A percentile compares a stretch with the other conserved stretches of the same genome.
Evolutionary conservation across 352 stramenopile genomes (phyloP).

Genomic region (Phytophthora cryptogea): DNA sequence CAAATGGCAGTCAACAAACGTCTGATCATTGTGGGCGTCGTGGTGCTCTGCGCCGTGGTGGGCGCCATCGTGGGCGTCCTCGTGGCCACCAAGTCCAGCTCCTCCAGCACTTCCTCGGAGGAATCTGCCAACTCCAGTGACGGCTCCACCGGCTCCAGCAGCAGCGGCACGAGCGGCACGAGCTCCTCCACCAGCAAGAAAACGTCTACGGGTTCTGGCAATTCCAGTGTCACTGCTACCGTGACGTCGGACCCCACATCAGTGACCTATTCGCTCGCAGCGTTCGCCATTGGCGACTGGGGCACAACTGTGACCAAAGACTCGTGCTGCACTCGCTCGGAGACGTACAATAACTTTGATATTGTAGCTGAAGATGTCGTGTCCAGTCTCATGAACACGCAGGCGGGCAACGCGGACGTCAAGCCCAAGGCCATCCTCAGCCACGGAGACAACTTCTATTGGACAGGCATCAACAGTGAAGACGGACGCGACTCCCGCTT

Average conservation of each 20-base stretch:
- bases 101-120: slow-evolving; percentile 35
- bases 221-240: slow-evolving; percentile 21
- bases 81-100: slow-evolving; percentile 41
- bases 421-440: slow-evolving; percentile 65
- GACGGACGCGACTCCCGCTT: slow-evolving; percentile 55
- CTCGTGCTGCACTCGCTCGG: slow-evolving; percentile 69
- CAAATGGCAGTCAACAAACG: slow-evolving; percentile 44
- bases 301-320: slow-evolving; percentile 60
- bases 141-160: slow-evolving; percentile 10
- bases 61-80: slow-evolving; percentile 52
- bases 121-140: slow-evolving; percentile 14
- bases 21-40: slow-evolving; percentile 46
- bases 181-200: slow-evolving; percentile 27
- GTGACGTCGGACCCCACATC: slow-evolving; percentile 38
- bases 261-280: slow-evolving; percentile 53
- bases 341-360: slow-evolving; percentile 64
- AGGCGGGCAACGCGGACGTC: slow-evolving; percentile 39
- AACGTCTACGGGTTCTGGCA: slow-evolving; percentile 12
- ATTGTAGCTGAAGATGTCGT: slow-evolving; percentile 70
- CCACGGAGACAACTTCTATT: slow-evolving; percentile 80
- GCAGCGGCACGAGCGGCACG: slow-evolving; percentile 5
- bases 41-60: slow-evolving; percentile 50
- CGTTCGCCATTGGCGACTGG: slow-evolving; percentile 80
- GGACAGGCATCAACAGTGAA: slow-evolving; percentile 60
- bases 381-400: slow-evolving; percentile 65